phyloP scores from a whole-genome alignment of 768 basidiomycete species.

The Rhizopogon rudus region DNA sequence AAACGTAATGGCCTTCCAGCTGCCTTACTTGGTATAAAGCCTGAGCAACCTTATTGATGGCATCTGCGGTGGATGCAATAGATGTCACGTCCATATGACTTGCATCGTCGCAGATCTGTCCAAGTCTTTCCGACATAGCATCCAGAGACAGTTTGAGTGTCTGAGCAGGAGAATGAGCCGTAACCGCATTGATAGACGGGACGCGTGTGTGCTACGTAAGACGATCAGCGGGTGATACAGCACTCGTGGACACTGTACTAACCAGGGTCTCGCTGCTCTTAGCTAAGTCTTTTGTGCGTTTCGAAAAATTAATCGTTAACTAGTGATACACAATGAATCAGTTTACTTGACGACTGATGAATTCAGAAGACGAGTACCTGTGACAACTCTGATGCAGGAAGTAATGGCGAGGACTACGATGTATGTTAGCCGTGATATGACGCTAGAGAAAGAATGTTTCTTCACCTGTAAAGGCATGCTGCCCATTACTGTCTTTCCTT shows the following conservation, averaged over 20 bases:
- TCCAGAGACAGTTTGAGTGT: slow-evolving; percentile 52
- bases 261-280: slow-evolving; percentile 14
- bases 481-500: slow-evolving; percentile 9
- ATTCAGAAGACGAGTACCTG: slow-evolving; percentile 17
- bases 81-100: slow-evolving; percentile 39
- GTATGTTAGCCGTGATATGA: neutral
- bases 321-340: slow-evolving; percentile 2
- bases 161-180: slow-evolving; percentile 29
- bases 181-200: slow-evolving; percentile 6
- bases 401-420: slow-evolving; percentile 21
- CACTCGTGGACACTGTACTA: neutral
- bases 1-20: slow-evolving; percentile 37
- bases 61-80: slow-evolving; percentile 60
- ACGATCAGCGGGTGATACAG: slow-evolving; percentile 1
- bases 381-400: slow-evolving; percentile 17
- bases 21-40: slow-evolving; percentile 58
- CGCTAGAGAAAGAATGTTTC: too few species aligned
- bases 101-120: slow-evolving; percentile 34
- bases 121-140: slow-evolving; percentile 46
- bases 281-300: slow-evolving; percentile 9
- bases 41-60: slow-evolving; percentile 59
- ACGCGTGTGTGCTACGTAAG: slow-evolving; percentile 12
- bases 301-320: slow-evolving; percentile 18
- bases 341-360: slow-evolving; percentile 3
- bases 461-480: slow-evolving; percentile 19